A percentile compares a stretch with the other conserved stretches of the same genome.
Evolutionary conservation across 2,329 filamentous ascomycete species (phyloP).

Genomic region (Colletotrichum australisinense): DNA sequence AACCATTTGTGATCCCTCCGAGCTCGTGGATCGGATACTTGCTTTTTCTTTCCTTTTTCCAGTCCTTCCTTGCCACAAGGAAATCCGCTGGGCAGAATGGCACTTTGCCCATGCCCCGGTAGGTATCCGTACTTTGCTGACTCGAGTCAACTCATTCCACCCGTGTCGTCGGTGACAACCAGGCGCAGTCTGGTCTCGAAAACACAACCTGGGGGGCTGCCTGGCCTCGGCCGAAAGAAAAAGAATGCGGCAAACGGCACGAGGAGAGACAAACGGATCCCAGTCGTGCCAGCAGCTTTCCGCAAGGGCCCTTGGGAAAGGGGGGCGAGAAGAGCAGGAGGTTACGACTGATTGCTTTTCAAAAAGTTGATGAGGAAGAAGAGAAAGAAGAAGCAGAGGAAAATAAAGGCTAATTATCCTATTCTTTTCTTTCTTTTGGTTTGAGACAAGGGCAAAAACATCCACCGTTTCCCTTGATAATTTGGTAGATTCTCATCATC

Average conservation of each 20-base stretch:
- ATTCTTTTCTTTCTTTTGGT: slow-evolving; percentile 8
- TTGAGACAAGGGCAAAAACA: slow-evolving; percentile 10
- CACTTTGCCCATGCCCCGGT: not conserved
- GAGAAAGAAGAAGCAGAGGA: not conserved
- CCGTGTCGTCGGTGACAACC: slow-evolving; percentile 14
- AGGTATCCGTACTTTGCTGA: not conserved
- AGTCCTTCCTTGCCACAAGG: not conserved
- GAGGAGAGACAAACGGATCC: not conserved
- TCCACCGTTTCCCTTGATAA: slow-evolving; percentile 2
- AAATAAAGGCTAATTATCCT: not conserved
- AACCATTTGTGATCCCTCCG: not conserved
- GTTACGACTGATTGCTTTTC: slow-evolving; percentile 24
- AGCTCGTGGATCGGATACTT: slow-evolving; percentile 18
- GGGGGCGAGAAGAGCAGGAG: too few species aligned
- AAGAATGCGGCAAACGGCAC: not conserved
- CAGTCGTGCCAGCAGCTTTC: too few species aligned
- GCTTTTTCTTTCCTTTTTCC: not conserved
- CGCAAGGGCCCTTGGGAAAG: not conserved
- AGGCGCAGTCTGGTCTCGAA: not conserved
- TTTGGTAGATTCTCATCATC: not conserved
- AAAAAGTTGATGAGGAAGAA: too few species aligned
- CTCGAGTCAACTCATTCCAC: slow-evolving; percentile 25
- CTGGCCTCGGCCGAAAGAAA: not conserved
- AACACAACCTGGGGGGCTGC: too few species aligned
- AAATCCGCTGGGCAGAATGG: slow-evolving; percentile 16